Evolutionary conservation across 1,284 basidiomycete species (phyloP).

Genomic region (Ceratobasidium sp.): DNA sequence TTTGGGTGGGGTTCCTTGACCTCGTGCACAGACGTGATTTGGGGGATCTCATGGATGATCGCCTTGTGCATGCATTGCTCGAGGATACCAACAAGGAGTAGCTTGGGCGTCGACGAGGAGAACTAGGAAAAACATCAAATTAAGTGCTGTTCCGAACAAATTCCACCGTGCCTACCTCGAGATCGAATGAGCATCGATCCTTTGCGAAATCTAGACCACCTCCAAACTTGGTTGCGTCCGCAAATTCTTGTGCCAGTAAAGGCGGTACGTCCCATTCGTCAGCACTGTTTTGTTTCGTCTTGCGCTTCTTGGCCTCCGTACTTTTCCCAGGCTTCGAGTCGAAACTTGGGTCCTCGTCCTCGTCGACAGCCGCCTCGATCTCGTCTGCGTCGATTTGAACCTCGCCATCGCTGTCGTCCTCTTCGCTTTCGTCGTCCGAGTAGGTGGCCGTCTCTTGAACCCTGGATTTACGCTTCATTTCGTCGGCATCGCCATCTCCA

Average conservation of each 20-base stretch:
- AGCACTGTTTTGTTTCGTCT: slow-evolving; percentile 49
- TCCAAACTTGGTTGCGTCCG: slow-evolving; percentile 50
- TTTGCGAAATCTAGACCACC: slow-evolving; percentile 77
- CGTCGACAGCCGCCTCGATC: slow-evolving; percentile 69
- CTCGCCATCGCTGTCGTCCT: slow-evolving; percentile 57
- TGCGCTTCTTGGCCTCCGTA: slow-evolving; percentile 48
- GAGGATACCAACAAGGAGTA: slow-evolving; percentile 89
- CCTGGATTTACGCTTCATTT: slow-evolving; percentile 65
- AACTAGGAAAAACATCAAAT: slow-evolving; percentile 55
- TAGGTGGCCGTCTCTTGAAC: slow-evolving; percentile 76
- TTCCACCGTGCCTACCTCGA: slow-evolving; percentile 76
- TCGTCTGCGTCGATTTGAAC: slow-evolving; percentile 55
- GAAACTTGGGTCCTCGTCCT: slow-evolving; percentile 45
- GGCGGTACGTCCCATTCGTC: slow-evolving; percentile 49
- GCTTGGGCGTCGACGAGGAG: slow-evolving; percentile 77
- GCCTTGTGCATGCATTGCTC: slow-evolving; percentile 84
- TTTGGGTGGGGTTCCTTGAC: slow-evolving; percentile 59
- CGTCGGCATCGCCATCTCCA: slow-evolving; percentile 80
- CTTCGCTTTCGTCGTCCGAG: slow-evolving; percentile 58
- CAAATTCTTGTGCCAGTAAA: slow-evolving; percentile 40
- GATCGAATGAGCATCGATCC: slow-evolving; percentile 74
- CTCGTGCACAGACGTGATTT: slow-evolving; percentile 78
- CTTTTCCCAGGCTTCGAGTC: neutral
- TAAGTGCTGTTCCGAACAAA: no score
- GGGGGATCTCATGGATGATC: slow-evolving; percentile 86